Percentiles rank a stretch among this genome's conserved stretches.
Conservation (phyloP, 2,329 filamentous ascomycete species). For the Neonectria magnoliae region DNA sequence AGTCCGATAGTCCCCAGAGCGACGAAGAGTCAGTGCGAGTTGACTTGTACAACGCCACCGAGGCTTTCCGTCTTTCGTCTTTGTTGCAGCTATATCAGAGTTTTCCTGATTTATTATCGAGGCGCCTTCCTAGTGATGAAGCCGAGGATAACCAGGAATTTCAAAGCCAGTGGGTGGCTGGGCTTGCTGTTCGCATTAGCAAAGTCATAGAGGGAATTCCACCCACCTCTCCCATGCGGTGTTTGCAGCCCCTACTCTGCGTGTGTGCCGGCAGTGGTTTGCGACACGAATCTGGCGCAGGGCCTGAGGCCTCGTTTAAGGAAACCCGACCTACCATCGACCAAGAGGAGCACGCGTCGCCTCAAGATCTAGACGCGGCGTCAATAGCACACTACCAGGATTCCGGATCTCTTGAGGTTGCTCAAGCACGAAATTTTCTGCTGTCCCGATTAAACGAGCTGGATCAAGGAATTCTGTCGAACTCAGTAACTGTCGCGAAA, state of each 20-base stretch:
- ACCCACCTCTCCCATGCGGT: slow-evolving; percentile 46
- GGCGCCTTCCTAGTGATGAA: slow-evolving; percentile 40
- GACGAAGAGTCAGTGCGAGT: slow-evolving; percentile 40
- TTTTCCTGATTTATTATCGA: slow-evolving; percentile 46
- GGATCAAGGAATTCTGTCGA: slow-evolving; percentile 25
- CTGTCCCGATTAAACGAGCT: slow-evolving; percentile 16
- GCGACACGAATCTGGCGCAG: slow-evolving; percentile 22
- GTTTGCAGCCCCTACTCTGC: slow-evolving; percentile 49
- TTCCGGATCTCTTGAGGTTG: neutral
- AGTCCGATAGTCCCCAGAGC: slow-evolving; percentile 39
- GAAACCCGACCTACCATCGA: neutral
- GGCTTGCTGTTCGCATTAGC: slow-evolving; percentile 42
- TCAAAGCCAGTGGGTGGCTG: slow-evolving; percentile 44
- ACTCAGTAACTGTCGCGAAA: slow-evolving; percentile 29
- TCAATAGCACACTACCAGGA: neutral
- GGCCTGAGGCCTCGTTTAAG: neutral
- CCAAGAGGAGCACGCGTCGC: neutral
- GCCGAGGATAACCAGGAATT: neutral
- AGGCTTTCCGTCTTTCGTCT: slow-evolving; percentile 50
- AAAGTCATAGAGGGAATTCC: slow-evolving; percentile 46
- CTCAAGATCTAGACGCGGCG: neutral
- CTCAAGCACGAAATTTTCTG: slow-evolving; percentile 25
- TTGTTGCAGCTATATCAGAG: slow-evolving; percentile 54
- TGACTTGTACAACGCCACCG: slow-evolving; percentile 49
- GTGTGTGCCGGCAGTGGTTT: slow-evolving; percentile 48